Percentiles rank a stretch among this genome's conserved stretches.
Evolutionary conservation across 23 red algal genomes (phyloP).

Genomic region (Agarophyton chilense): DNA sequence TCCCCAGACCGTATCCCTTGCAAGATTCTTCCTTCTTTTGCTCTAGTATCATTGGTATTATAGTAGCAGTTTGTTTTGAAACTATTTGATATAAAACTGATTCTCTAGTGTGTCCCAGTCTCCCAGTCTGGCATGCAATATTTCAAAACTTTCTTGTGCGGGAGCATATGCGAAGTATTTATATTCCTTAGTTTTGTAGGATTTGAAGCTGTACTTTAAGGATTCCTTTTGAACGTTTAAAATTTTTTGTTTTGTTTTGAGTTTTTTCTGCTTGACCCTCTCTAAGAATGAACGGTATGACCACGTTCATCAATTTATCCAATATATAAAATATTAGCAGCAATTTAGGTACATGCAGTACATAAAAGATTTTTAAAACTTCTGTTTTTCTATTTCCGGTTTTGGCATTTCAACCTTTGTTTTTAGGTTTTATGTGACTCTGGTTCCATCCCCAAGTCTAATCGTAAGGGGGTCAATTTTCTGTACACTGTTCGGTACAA

Average conservation of each 20-base stretch:
- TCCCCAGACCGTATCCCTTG: neutral
- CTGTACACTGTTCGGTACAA: no score
- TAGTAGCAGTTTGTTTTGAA: neutral
- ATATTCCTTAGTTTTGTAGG: neutral
- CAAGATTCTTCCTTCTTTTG: neutral
- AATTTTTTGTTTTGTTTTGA: neutral
- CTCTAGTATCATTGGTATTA: neutral
- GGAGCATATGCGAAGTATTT: neutral
- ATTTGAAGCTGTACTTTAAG: neutral
- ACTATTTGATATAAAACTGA: neutral
- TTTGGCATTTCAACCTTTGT: neutral
- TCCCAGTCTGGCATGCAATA: neutral
- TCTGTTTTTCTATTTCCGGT: neutral
- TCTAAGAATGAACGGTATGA: neutral
- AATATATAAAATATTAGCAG: neutral
- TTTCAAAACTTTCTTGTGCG: neutral
- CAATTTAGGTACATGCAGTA: no score
- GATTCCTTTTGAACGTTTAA: neutral
- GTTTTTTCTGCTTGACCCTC: neutral
- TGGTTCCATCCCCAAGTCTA: no score
- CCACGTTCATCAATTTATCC: neutral
- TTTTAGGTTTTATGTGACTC: no score
- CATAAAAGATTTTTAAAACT: neutral
- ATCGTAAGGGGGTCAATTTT: no score
- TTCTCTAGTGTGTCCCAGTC: neutral